Base-by-base conservation (phyloP, 495 filamentous ascomycete genomes). In the Tuber calosporum region DNA sequence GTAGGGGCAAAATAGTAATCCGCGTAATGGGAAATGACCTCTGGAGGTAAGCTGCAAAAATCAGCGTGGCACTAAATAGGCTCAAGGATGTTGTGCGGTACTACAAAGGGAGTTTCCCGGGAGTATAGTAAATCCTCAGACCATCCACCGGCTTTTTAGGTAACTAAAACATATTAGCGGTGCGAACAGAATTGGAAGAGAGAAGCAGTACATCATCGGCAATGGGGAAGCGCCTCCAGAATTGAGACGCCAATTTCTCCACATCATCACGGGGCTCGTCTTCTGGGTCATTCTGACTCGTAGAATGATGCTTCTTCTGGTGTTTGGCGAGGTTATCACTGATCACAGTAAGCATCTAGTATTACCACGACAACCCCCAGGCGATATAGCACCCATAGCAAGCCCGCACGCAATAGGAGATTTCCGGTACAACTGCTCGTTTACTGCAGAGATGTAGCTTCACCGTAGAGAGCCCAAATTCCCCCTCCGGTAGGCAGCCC, bases 241-340 rank as follows among this genome's bases (percentile, higher is more conserved):
- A 78, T 45, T 78, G 72, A 13, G 76, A 75, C 45, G 77, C 71
- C 71, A 78, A 66, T 43, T 74, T 72, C 37, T 78, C 68, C 39
- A 78, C 69, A 48, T 48, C 69, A 34, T 73, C 45, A 4, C 75
- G 48, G 13, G 76, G 76, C 20, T 77, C 76, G 39, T 72, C 69
- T 41, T 79, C 78, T 36, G 78, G 70, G 38, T 62, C 53, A 62
- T 62, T 62, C 53, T 62, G 53, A 62, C 53, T 34, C 53, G 53
- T 17, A 34, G 53, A 62, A 62, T 79, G 78, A 53, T 79, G 77
- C 68, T 80, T 80, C 37, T 80, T 80, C 67, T 80, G 78, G 37
- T 80, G 78, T 26, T 80, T 80, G 30, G 79, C 77, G 34, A 80
- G 71, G 58, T 80, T 80, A 37, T 80, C 78, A 8, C 78, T 80